Base-by-base conservation (phyloP, 306 rosid species). In the Vigna unguiculata region DNA sequence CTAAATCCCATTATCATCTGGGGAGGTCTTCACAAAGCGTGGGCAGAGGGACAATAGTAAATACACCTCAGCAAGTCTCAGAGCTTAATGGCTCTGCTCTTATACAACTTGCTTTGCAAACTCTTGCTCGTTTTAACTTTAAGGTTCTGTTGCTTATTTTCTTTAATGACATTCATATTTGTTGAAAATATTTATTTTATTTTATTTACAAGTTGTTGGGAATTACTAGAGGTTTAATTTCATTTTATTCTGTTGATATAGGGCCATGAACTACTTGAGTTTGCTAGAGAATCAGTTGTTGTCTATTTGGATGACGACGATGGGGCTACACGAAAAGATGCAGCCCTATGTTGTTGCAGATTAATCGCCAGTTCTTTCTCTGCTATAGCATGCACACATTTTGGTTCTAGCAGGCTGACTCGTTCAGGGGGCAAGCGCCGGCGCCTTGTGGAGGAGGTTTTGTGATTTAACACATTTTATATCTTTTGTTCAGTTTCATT, bases 181-280 rank as follows among this genome's bases (percentile, higher is more conserved):
- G 68, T 61, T 69, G 59, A 70, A 11, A 40, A 48, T 6, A 0
- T 34, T 34, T 34, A 62, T 45, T 19, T 36, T 71, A 69, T 69
- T 58, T 43, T 11, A 34, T 80, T 51, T 62, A 41, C 2, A 52
- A 40, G 52, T 74, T 62, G 59, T 43, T 74, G 30, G 61, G 69
- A 55, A 20, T 73, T 58, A 45, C 69, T 15, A 15, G 59, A 61
- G 59, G 77, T 62, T 62, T 61, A 69, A 77, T 45, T 72, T 20
- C 32, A 46, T 63, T 69, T 43, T 86, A 21, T 30, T 48, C 21
- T 86, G 70, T 83, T 84, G 71, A 69, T 70, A 79, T 76, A 95
- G 99, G 99, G 99, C 48, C 97, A 90, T 77, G 97, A 95, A 64
- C 97, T 95, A 52, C 97, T 95, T 66, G 97, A 95, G 83, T 92